Conservation (phyloP, 257 asterid genomes). For the Pogostemon cablin region DNA sequence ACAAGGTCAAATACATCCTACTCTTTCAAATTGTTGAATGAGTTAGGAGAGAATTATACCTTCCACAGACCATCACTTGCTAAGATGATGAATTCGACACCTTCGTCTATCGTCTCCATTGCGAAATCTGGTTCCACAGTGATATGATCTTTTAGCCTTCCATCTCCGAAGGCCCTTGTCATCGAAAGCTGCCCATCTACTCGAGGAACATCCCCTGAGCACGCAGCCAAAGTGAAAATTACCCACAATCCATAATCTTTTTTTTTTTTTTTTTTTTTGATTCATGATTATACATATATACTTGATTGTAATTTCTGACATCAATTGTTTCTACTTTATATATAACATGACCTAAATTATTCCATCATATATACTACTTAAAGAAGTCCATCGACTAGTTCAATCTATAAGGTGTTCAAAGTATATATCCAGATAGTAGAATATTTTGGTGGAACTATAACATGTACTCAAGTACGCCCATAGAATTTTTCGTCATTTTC, state of each 20-base stretch:
- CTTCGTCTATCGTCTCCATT: slow-evolving; percentile 29
- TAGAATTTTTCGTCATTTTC: too few species aligned
- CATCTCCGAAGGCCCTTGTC: slow-evolving; percentile 66
- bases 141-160: slow-evolving; percentile 50
- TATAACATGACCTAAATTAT: too few species aligned
- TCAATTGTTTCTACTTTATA: too few species aligned
- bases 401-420: too few species aligned
- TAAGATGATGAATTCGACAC: slow-evolving; percentile 38
- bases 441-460: too few species aligned
- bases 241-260: background rate
- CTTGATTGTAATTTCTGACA: too few species aligned
- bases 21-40: background rate
- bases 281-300: background rate
- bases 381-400: too few species aligned
- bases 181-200: slow-evolving; percentile 59
- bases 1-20: background rate
- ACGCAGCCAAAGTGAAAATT: background rate
- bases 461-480: too few species aligned
- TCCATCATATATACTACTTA: too few species aligned
- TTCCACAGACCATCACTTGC: slow-evolving; percentile 73
- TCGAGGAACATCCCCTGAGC: slow-evolving; percentile 44
- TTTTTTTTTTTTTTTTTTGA: background rate
- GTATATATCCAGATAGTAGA: too few species aligned
- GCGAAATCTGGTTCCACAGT: slow-evolving; percentile 43
- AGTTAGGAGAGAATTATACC: slow-evolving; percentile 22